Evolutionary conservation across 306 rosid species (phyloP), one percentile per base, ranked within the genome.

Genomic region (Aeschynomene evenia): DNA sequence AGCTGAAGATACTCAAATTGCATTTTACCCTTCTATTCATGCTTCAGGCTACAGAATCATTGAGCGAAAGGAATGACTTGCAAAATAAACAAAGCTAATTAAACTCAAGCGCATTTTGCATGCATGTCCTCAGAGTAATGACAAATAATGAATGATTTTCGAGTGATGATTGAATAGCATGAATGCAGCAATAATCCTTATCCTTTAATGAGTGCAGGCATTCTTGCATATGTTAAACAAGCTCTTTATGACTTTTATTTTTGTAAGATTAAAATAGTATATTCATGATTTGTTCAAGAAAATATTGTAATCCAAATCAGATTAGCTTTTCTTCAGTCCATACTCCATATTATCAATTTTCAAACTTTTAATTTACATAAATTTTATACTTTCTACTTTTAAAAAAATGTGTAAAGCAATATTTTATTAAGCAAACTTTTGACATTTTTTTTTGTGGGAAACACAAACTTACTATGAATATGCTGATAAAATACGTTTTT

Each of bases 1-100:
- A 85, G 82, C 91, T 2, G 82, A 52, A 76, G 76, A 61, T 86
- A 84, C 75, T 82, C 89, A 68, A 34, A 86, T 80, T 26, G 66
- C 54, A 39, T 80, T 80, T 54, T 80, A 72, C 14, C 77, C 78
- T 78, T 84, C 86, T 65, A 79, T 73, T 57, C 15, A 40, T 40
- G 48, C 48, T 40, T 40, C 18, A 40, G 15, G 48, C 4, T 40
- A 4, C 52, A 15, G 74, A 22, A 70, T 70, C 73, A 36, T 16
- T 69, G 31, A 28, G n/a, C n/a, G 10, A 4, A 53, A 9, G 40
- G 53, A 11, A 53, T 68, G 39, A 18, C 15, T 51, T 51, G 52
- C 37, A 68, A 34, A 9, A 9, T 2, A 52, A 36, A 5, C 36
- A 37, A 52, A 68, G 63, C 63, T 4, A 23, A 71, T 12, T 58